Percentiles rank a stretch among this genome's conserved stretches.
Conservation (phyloP, 2,329 filamentous ascomycete genomes). For the Penicillium sumatraense region DNA sequence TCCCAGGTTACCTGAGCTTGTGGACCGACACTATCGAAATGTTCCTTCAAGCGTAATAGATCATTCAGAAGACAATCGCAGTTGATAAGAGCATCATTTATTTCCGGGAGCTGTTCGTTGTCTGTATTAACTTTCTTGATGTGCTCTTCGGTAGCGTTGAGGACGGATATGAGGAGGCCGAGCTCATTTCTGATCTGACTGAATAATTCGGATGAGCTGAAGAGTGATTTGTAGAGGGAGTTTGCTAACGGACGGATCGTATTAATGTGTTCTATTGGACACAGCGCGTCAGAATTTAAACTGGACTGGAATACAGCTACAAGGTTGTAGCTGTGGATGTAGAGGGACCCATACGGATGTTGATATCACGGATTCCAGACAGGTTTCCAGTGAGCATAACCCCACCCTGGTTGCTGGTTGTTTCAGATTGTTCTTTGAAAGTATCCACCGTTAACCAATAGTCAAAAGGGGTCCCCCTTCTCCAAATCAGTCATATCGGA, state of each 20-base stretch:
- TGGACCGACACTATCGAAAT: background rate
- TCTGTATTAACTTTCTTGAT: background rate
- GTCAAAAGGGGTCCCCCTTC: no score
- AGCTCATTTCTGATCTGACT: background rate
- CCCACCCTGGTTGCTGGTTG: background rate
- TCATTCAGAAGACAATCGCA: background rate
- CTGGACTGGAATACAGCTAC: background rate
- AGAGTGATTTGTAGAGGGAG: background rate
- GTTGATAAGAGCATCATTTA: background rate
- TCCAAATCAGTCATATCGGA: background rate
- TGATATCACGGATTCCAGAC: background rate
- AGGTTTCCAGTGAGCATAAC: background rate
- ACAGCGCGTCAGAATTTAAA: background rate
- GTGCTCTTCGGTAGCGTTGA: background rate
- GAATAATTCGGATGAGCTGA: background rate
- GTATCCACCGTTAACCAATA: background rate
- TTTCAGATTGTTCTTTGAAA: background rate
- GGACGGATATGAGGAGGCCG: background rate
- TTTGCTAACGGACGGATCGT: background rate
- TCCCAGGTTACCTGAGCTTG: background rate
- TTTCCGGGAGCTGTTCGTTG: background rate
- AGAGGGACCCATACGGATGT: slow-evolving; percentile 1
- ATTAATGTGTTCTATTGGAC: background rate
- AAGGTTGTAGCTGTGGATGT: background rate
- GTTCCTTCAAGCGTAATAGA: background rate